phyloP scores from a whole-genome alignment of 345 rosid species.

The Zanthoxylum bungeanum region DNA sequence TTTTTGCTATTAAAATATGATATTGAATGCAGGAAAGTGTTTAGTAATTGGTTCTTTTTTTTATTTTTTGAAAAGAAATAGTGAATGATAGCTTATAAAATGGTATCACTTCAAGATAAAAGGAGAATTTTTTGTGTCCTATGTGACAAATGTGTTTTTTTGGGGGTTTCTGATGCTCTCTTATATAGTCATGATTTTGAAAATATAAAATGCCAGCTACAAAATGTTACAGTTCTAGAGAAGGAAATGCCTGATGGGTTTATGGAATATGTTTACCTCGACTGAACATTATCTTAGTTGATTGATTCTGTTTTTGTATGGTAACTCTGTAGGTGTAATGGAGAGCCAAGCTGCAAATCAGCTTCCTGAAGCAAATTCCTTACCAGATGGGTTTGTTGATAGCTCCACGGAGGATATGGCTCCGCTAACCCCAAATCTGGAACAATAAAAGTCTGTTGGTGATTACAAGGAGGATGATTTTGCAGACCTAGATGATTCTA shows the following conservation, averaged over 20 bases:
- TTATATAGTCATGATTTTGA: background rate
- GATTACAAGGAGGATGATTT: slow-evolving; percentile 28
- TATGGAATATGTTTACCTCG: too few species aligned
- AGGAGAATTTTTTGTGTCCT: too few species aligned
- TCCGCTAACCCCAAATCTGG: slow-evolving; percentile 44
- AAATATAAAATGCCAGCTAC: background rate
- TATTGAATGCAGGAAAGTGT: background rate
- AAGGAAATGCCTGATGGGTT: background rate
- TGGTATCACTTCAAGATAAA: too few species aligned
- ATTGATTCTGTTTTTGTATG: background rate
- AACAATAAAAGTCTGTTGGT: slow-evolving; percentile 37
- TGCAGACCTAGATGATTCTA: slow-evolving; percentile 18
- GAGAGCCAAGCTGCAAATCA: slow-evolving; percentile 54
- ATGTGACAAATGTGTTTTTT: too few species aligned
- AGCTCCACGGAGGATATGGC: slow-evolving; percentile 51
- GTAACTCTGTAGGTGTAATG: slow-evolving; percentile 40
- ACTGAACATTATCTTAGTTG: background rate
- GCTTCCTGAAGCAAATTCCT: slow-evolving; percentile 87
- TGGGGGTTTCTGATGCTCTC: background rate
- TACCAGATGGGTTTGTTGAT: slow-evolving; percentile 95
- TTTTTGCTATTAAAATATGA: background rate
- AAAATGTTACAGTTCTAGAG: background rate
- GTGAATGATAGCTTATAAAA: too few species aligned
- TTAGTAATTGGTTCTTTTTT: background rate
- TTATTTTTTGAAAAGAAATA: too few species aligned